phyloP scores from a whole-genome alignment of 352 stramenopile species.

The Phytophthora sojae region DNA sequence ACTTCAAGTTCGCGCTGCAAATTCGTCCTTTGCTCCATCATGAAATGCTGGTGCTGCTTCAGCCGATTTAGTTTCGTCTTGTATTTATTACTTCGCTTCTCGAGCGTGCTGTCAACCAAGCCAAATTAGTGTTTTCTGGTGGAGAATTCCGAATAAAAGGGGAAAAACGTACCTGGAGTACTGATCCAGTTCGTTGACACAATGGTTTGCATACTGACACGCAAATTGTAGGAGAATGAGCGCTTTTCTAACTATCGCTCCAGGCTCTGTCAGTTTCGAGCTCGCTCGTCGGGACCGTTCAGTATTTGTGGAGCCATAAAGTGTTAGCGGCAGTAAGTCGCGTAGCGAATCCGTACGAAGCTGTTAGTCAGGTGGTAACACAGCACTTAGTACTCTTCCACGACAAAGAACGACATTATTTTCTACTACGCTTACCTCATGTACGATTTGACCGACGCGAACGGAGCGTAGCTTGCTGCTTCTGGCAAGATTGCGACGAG shows the following conservation, averaged over 20 bases:
- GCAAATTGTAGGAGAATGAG: slow-evolving; percentile 64
- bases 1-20: slow-evolving; percentile 46
- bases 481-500: slow-evolving; percentile 24
- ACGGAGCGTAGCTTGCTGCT: slow-evolving; percentile 32
- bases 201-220: slow-evolving; percentile 71
- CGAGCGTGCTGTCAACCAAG: slow-evolving; percentile 19
- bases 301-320: slow-evolving; percentile 30
- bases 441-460: slow-evolving; percentile 44
- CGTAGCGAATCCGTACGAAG: slow-evolving; percentile 41
- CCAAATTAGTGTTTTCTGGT: neutral
- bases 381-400: neutral
- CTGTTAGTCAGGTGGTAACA: slow-evolving; percentile 21
- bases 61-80: slow-evolving; percentile 13
- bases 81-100: slow-evolving; percentile 10
- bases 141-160: neutral
- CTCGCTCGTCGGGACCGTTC: neutral
- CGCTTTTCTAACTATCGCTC: slow-evolving; percentile 27
- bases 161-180: slow-evolving; percentile 38
- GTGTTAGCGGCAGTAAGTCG: slow-evolving; percentile 46
- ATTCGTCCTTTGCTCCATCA: slow-evolving; percentile 36
- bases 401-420: neutral
- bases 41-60: slow-evolving; percentile 15
- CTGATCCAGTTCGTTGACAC: slow-evolving; percentile 40
- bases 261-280: neutral
- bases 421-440: slow-evolving; percentile 35